A percentile compares a stretch with the other conserved stretches of the same genome.
Conservation (phyloP, 225 moss, liverwort and hornwort species). For the Physcomitrium patens region DNA sequence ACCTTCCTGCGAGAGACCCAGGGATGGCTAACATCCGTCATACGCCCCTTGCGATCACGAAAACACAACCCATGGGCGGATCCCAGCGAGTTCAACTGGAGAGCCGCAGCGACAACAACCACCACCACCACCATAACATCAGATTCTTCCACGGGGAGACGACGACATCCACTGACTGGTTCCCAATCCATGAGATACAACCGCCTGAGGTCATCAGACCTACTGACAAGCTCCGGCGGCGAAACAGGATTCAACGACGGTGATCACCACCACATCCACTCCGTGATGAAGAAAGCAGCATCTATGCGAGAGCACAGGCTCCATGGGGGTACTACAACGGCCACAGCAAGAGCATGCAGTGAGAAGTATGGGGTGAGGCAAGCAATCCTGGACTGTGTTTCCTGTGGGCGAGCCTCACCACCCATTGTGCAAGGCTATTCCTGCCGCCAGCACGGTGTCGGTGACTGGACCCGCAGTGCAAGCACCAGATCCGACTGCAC, state of each 20-base stretch:
- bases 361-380: slow-evolving; percentile 54
- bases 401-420: slow-evolving; percentile 36
- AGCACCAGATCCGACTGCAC: slow-evolving; percentile 21
- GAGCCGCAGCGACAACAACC: slow-evolving; percentile 46
- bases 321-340: slow-evolving; percentile 54
- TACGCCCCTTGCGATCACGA: slow-evolving; percentile 37
- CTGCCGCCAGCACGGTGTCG: slow-evolving; percentile 40
- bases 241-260: neutral
- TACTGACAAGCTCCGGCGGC: neutral
- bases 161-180: slow-evolving; percentile 20
- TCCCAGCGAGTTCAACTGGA: slow-evolving; percentile 61
- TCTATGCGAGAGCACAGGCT: slow-evolving; percentile 60
- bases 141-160: slow-evolving; percentile 22
- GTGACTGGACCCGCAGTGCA: slow-evolving; percentile 31
- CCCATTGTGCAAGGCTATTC: slow-evolving; percentile 53
- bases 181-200: slow-evolving; percentile 66
- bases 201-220: slow-evolving; percentile 36
- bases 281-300: slow-evolving; percentile 55
- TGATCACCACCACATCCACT: slow-evolving; percentile 8
- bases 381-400: slow-evolving; percentile 54
- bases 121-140: too few relatives aligned
- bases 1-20: slow-evolving; percentile 58
- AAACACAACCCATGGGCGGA: slow-evolving; percentile 36
- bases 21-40: slow-evolving; percentile 53
- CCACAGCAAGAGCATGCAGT: slow-evolving; percentile 56